Conservation (phyloP, 352 stramenopile species). For the Pythium utonaiense region DNA sequence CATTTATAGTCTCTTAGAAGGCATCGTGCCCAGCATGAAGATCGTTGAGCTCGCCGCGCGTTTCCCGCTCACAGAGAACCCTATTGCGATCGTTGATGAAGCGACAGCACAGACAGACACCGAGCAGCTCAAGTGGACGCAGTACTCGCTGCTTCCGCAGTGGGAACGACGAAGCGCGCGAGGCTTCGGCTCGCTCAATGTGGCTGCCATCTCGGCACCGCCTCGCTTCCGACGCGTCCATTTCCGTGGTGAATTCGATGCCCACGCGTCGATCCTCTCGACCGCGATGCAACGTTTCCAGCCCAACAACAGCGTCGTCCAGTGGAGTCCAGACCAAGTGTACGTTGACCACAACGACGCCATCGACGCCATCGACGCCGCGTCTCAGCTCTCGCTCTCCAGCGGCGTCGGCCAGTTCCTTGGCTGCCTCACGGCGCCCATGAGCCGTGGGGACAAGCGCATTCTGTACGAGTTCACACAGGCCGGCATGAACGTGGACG, state of each 20-base stretch:
- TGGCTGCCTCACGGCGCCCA: conserved; percentile 29
- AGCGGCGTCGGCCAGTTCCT: conserved; percentile 45
- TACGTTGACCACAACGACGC: conserved; percentile 19
- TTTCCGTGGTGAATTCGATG: conserved; percentile 44
- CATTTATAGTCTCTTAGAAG: conserved; percentile 43
- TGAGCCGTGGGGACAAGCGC: conserved; percentile 44
- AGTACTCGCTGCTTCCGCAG: conserved; percentile 44
- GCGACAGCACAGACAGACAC: conserved; percentile 21
- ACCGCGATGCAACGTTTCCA: conserved; percentile 30
- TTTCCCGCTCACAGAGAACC: conserved; percentile 36
- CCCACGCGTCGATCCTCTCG: conserved; percentile 21
- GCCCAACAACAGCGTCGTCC: conserved; percentile 28
- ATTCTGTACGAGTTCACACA: conserved; percentile 74
- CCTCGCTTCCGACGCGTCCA: conserved; percentile 41
- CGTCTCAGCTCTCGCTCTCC: conserved; percentile 47
- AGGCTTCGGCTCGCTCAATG: not conserved
- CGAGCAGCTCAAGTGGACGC: conserved; percentile 8
- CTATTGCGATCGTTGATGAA: conserved; percentile 29
- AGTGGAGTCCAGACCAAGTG: conserved; percentile 35
- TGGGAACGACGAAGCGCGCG: not conserved
- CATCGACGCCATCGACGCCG: conserved; percentile 26
- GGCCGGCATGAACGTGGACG: conserved; percentile 70
- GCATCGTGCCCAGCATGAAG: conserved; percentile 50
- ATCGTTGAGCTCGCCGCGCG: conserved; percentile 45
- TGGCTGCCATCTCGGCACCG: not conserved